These are phyloP conservation scores for Fusarium sp. DNA, from an alignment of 2,329 filamentous ascomycete genomes.

Conservation along the genomic window DNA sequence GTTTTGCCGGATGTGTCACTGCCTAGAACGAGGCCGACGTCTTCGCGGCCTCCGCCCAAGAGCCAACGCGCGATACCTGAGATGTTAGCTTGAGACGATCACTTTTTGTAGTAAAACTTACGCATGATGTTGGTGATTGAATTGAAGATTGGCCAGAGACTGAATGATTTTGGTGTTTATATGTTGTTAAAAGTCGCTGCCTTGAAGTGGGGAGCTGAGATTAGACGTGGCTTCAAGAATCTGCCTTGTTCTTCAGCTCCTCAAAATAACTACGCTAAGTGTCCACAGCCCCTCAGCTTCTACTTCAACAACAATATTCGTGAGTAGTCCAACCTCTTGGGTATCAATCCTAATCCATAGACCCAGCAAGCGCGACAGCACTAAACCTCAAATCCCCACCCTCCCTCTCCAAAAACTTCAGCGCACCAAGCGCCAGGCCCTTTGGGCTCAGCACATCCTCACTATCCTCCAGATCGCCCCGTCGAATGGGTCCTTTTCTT, in stretches of 20 bases:
- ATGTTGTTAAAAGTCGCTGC: constrained; percentile 24
- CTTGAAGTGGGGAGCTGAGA: constrained; percentile 35
- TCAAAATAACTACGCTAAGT: background rate
- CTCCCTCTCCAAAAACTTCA: constrained; percentile 64
- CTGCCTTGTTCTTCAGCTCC: constrained; percentile 13
- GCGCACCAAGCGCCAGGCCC: constrained; percentile 74
- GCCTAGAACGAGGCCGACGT: constrained; percentile 33
- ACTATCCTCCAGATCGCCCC: constrained; percentile 62
- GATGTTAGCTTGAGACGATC: too few species aligned
- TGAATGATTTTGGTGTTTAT: background rate
- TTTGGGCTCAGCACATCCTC: constrained; percentile 80
- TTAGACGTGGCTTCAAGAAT: constrained; percentile 32
- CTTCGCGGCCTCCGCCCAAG: constrained; percentile 26
- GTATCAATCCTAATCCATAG: constrained; percentile 53
- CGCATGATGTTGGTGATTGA: constrained; percentile 20
- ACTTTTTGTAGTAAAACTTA: background rate
- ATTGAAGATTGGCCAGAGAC: too few species aligned
- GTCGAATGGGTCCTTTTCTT: constrained; percentile 63
- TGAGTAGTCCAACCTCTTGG: background rate
- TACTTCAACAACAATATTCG: background rate
- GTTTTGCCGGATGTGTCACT: constrained; percentile 69
- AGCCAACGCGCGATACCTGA: constrained; percentile 37
- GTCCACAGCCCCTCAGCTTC: background rate
- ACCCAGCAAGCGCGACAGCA: constrained; percentile 63
- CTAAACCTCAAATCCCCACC: constrained; percentile 66